Base-by-base conservation (phyloP, 352 stramenopile species). In the Pythium grandisporangium region DNA sequence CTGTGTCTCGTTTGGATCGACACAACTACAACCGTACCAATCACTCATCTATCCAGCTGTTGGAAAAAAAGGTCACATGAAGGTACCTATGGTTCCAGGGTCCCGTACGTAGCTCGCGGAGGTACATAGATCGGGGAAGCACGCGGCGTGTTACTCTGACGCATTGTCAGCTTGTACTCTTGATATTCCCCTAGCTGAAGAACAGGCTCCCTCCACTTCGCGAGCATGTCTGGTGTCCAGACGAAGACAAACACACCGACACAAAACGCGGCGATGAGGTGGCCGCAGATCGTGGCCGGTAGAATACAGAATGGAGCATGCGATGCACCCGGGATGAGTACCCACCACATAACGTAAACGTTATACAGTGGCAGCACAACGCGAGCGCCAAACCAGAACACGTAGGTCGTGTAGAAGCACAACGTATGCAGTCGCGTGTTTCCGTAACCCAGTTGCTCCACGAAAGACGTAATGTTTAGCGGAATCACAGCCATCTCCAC, bases 401-500 rank as follows among this genome's bases (percentile, higher is more conserved):
- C 58, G 53, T 89, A 92, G 17, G 73, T 84, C 16, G 48, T 38
- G 58, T 85, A 89, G 51, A 76, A 89, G 61, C 81, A 82, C 45
- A 66, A 65, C 33, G 56, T 43, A 48, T 89, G 73, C 29, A 66
- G 26, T 16, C 52, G 58, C 22, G 51, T 83, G 47, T 85, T 74
- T 49, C 68, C 71, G 49, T 74, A 82, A 33, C 76, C 75, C 34
- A 92, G 51, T 34, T 87, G 69, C 47, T 92, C 79, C 33, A 92
- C 61, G 51, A 92, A 80, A 27, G 69, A 84, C 22, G 73, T 78
- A 36, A 86, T 47, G 52, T 92, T 92, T 34, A 92, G 73, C 43
- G 79, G 79, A 25, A 88, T 77, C 26, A 88, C 71, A 2, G 76
- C 78, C 30, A 89, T 70, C 48, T 92, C 79, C n/a, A 92, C 79